Base-by-base conservation (phyloP, 2,329 filamentous ascomycete genomes). In the Zymoseptoria crescenta region DNA sequence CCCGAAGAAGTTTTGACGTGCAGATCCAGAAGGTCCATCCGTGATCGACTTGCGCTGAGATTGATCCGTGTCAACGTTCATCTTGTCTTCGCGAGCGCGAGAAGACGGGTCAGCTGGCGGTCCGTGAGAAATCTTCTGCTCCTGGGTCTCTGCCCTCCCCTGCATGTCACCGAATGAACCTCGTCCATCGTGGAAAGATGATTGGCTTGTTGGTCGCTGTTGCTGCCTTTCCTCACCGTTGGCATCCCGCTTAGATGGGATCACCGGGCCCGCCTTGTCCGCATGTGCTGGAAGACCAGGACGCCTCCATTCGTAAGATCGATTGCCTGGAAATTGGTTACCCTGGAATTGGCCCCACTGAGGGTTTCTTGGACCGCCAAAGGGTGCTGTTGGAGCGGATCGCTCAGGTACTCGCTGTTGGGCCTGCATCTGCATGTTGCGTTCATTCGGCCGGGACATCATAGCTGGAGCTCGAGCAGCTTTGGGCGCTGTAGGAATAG, bases 171-270 rank as follows among this genome's bases (percentile, higher is more conserved):
- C 35, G 35, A 45, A 45, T n/a, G 35, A 45, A 7, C 35, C 35
- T 16, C 35, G 35, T 45, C 35, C 35, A 6, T 45, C 35, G 35
- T 45, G 13, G 35, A 45, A 45, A 16, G 35, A 16, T 16, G 35
- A 45, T n/a, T 45, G 35, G 35, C 35, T 45, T 16, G 35, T 45
- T 16, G 35, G 35, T 45, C 8, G 54, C 49, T 53, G 55, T 19
- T 58, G 66, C 16, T 65, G 66, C 53, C 67, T 77, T 56, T 80
- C 77, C 30, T 79, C 77, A 8, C 68, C 70, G 20, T 72, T 70
- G 35, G 71, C 69, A 59, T 80, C 78, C 29, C 78, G 72, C 63
- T 80, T 80, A 0, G 73, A 74, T 10, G 77, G 77, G 4, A 79
- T 65, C 5, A 65, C 19, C 24, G 61, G 52, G 19, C 57, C 28